Base-by-base conservation (phyloP, 129 eudicot genomes). In the Pulicaria dysenterica region DNA sequence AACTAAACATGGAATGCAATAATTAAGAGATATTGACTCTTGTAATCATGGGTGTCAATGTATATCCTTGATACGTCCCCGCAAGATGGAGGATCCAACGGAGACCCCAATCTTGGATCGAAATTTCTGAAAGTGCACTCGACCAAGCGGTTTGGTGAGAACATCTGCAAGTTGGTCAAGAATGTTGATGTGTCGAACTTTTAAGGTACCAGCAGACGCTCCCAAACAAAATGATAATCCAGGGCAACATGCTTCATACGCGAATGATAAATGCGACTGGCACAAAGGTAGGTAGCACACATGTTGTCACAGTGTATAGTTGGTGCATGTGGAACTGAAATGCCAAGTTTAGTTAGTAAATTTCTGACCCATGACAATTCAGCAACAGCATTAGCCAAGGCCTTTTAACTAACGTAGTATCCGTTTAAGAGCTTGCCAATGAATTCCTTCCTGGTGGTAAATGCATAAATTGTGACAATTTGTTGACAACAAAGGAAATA, bases 61-160 rank as follows among this genome's bases (percentile, higher is more conserved):
- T 24, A 24, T 24, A 24, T 24, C 31, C 31, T 24, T 24, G 31
- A 24, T 24, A 24, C 31, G n/a, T n/a, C 69, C 69, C 54, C 69
- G 40, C 54, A 17, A 44, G 54, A 57, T 57, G 41, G 62, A 57
- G 62, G 41, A 3, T 57, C 38, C 60, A 16, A 16, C 8, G 60
- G 60, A 13, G 45, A 63, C 69, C 15, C 69, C 69, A 40, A 62
- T 63, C 69, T 63, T 63, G 69, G 53, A 15, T 0, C 53, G 53
- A 14, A 64, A 14, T 0, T 19, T 8, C 11, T n/a, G 38, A 8
- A 42, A 64, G 0, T 15, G 34, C 0, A 2, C 39, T 7, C 54
- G 38, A 0, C 39, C 1, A 3, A 64, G 5, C 2, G 54, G 7
- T 17, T 64, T 64, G 3, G 69, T 64, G 3, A 64, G 39, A 2